Evolutionary conservation across 352 stramenopile species (phyloP).

Genomic region (Thraustotheca clavata): DNA sequence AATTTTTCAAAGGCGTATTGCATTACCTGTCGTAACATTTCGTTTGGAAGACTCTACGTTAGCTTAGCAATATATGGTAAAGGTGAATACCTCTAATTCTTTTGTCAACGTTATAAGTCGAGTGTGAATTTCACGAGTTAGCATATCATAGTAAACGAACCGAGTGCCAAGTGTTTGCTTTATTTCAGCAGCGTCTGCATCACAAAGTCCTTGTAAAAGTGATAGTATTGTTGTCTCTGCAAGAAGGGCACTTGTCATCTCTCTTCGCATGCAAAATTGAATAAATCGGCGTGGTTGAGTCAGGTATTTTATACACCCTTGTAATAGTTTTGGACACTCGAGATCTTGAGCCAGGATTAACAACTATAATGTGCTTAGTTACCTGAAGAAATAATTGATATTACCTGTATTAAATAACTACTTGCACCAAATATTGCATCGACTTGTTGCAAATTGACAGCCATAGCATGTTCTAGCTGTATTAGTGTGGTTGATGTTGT

Average conservation of each 20-base stretch:
- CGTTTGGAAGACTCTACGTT: constrained; percentile 8
- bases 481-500: constrained; percentile 45
- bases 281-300: constrained; percentile 35
- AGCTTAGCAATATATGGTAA: not conserved
- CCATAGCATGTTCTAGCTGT: constrained; percentile 48
- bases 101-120: constrained; percentile 40
- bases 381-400: not conserved
- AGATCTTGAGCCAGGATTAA: constrained; percentile 69
- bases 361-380: constrained; percentile 20
- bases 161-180: constrained; percentile 27
- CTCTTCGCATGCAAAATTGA: constrained; percentile 55
- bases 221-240: constrained; percentile 51
- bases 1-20: constrained; percentile 2
- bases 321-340: constrained; percentile 42
- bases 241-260: constrained; percentile 67
- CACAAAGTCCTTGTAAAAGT: constrained; percentile 48
- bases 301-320: constrained; percentile 48
- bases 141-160: constrained; percentile 52
- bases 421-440: constrained; percentile 61
- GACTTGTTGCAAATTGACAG: constrained; percentile 40
- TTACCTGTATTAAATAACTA: constrained; percentile 51
- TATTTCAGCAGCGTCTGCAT: constrained; percentile 43
- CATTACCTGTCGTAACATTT: constrained; percentile 7
- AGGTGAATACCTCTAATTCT: not conserved
- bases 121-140: constrained; percentile 54